Base-by-base conservation (phyloP, 768 basidiomycete species). In the Leccinum ochraceum region DNA sequence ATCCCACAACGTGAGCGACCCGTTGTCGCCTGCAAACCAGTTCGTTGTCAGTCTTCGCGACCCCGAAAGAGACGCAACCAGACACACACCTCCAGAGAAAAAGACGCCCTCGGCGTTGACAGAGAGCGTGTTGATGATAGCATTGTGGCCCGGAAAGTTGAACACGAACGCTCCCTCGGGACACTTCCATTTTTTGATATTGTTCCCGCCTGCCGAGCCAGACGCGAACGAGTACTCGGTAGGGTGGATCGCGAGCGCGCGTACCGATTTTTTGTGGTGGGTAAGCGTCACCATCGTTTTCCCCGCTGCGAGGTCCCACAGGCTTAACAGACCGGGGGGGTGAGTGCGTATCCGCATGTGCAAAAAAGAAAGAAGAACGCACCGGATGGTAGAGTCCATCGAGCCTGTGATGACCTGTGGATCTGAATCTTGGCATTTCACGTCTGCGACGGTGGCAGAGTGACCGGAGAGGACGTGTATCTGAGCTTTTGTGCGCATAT, bases 111-210 rank as follows among this genome's bases (percentile, higher is more conserved):
- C 97, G 37, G 91, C 80, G 67, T 98, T 99, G 66, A 98, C 92
- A 11, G 89, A 87, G 59, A 98, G 70, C 6, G 94, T 95, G 75
- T 99, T 99, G 81, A 99, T 93, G 76, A 98, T 98, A 2, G 95
- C 93, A 62, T 97, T 94, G 74, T 98, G 97, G 0, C 97, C 97
- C 49, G 86, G 80, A 74, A 98, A 97, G 77, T 98, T 99, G 82
- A 91, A 93, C 3, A 98, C 96, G 65, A 99, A 98, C 3, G 86
- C 75, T 51, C 97, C 97, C 64, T 98, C 94, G 6, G 97, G 97
- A 67, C 94, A 98, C 69, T 96, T 97, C 96, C 96, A 99, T 74
- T 98, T 98, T 73, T 99, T 99, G 79, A 99, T 98, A 75, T 98
- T 98, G 80, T 98, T 98, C 1, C 95, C 97, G n/a, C 97, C 97